phyloP scores from a whole-genome alignment of 139 green algal genomes.

The Limnomonas spitsbergensis region DNA sequence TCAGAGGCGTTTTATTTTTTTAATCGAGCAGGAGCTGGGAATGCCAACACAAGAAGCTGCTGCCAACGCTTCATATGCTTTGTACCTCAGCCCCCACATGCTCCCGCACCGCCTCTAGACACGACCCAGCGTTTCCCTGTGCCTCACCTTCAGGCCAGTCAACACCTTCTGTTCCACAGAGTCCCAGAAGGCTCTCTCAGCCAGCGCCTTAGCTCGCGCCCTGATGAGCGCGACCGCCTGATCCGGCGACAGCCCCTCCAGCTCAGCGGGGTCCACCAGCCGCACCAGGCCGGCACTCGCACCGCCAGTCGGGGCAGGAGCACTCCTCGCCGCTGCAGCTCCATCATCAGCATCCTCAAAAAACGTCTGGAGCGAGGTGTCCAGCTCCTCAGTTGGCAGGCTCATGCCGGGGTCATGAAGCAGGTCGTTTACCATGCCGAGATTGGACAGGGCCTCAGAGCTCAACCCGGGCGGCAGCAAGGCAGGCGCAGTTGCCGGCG shows the following conservation, averaged over 20 bases:
- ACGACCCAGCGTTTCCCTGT: no score
- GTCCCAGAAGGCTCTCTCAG: constrained; percentile 78
- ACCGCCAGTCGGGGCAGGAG: not conserved
- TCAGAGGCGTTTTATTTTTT: no score
- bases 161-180: constrained; percentile 30
- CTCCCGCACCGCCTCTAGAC: no score
- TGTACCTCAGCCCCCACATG: no score
- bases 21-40: no score
- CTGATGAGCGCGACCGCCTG: constrained; percentile 10
- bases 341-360: not conserved
- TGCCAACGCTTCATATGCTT: no score
- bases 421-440: constrained; percentile 46
- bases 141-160: not conserved
- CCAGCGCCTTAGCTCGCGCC: constrained; percentile 46
- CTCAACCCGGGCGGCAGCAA: not conserved
- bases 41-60: no score
- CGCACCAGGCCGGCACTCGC: not conserved
- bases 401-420: constrained; percentile 60
- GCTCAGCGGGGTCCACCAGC: not conserved
- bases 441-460: constrained; percentile 14
- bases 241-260: constrained; percentile 24
- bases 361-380: constrained; percentile 23
- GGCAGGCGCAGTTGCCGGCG: not conserved
- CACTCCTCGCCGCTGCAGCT: not conserved
- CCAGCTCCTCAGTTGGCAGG: constrained; percentile 53